A percentile compares a stretch with the other conserved stretches of the same genome.
These are phyloP conservation scores for Salix caprea DNA, from an alignment of 345 rosid genomes.

Conservation along the genomic window DNA sequence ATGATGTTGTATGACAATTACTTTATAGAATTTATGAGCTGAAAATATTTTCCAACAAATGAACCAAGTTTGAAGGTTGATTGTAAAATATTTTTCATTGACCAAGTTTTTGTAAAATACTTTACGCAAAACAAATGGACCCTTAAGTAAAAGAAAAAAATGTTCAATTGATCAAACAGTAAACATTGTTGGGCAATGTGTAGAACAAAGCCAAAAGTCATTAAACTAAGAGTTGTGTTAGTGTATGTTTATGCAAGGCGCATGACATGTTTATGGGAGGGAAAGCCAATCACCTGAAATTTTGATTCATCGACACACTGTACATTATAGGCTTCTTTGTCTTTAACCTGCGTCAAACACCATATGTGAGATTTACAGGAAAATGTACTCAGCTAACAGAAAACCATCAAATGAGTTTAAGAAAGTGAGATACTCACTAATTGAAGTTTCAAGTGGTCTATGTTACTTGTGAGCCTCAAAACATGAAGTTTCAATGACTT, in stretches of 20 bases:
- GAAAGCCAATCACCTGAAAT: slow-evolving; percentile 25
- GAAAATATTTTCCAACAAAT: no score
- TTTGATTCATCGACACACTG: slow-evolving; percentile 39
- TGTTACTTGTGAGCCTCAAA: slow-evolving; percentile 61
- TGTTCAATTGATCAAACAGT: no score
- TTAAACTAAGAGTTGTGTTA: background rate
- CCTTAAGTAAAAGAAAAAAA: no score
- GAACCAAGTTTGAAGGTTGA: no score
- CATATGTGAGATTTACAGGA: background rate
- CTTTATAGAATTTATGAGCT: no score
- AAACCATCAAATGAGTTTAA: background rate
- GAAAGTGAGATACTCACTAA: slow-evolving; percentile 48
- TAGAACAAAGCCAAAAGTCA: background rate
- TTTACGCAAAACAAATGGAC: no score
- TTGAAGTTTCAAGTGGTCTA: slow-evolving; percentile 53
- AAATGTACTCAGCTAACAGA: background rate
- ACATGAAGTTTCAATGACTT: slow-evolving; percentile 94
- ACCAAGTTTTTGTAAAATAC: no score
- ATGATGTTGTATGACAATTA: no score
- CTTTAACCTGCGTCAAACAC: slow-evolving; percentile 42
- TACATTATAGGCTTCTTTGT: slow-evolving; percentile 33
- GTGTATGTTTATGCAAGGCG: no score
- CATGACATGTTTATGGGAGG: no score
- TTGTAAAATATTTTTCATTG: no score
- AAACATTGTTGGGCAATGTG: no score